Conservation (phyloP, 371 early-diverging fungal genomes). For the Mortierella sp. region DNA sequence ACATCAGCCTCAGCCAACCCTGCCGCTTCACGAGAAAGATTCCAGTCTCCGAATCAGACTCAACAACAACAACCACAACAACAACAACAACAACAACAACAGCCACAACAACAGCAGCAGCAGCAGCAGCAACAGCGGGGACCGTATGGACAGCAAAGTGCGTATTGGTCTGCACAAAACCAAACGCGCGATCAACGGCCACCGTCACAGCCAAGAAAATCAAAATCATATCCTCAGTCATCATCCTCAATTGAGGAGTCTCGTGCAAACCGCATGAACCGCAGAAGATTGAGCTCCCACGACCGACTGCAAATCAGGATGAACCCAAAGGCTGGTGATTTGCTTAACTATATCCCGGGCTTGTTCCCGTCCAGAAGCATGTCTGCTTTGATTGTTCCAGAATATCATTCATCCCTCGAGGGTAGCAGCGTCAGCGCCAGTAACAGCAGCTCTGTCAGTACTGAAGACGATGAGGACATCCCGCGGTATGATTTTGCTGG, state of each 20-base stretch:
- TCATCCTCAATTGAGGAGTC: not conserved
- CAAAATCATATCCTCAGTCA: conserved; percentile 19
- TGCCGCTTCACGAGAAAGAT: not conserved
- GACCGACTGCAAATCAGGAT: conserved; percentile 53
- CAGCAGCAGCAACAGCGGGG: not conserved
- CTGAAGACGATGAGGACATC: conserved; percentile 3
- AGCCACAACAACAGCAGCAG: not conserved
- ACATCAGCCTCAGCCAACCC: not conserved
- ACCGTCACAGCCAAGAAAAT: conserved; percentile 26
- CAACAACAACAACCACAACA: not conserved
- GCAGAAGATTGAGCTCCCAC: conserved; percentile 33
- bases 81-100: not conserved
- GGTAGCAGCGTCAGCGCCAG: conserved; percentile 12
- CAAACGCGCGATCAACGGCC: not conserved
- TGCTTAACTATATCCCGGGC: conserved; percentile 31
- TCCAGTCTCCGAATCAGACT: not conserved
- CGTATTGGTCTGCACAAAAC: not conserved
- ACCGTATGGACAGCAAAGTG: not conserved
- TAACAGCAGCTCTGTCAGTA: not conserved
- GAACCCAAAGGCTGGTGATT: conserved; percentile 37
- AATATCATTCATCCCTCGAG: conserved; percentile 22
- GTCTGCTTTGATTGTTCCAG: conserved; percentile 45
- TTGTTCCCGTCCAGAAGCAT: conserved; percentile 30
- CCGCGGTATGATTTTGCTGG: not conserved
- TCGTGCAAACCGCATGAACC: not conserved